phyloP scores from a whole-genome alignment of 1,139 yeast genomes.

The Trichomonascaceae sp. region DNA sequence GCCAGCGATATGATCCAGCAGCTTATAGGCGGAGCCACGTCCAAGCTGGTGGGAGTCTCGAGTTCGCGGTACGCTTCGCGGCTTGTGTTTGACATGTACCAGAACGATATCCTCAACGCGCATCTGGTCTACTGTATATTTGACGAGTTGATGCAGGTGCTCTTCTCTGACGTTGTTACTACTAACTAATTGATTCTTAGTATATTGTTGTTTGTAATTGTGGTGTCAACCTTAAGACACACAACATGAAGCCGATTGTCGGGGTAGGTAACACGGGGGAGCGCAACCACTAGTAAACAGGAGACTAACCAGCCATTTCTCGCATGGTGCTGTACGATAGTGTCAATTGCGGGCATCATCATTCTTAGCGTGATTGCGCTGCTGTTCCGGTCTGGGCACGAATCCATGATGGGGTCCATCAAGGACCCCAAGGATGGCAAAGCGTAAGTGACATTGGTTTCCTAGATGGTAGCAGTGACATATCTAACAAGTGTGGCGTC shows the following conservation, averaged over 20 bases:
- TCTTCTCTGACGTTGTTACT: slow-evolving; percentile 22
- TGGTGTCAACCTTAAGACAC: no score
- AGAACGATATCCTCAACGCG: slow-evolving; percentile 57
- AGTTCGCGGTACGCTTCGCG: slow-evolving; percentile 53
- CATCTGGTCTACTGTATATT: slow-evolving; percentile 48
- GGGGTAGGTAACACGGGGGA: slow-evolving; percentile 19
- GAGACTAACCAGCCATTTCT: slow-evolving; percentile 41
- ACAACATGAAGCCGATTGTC: slow-evolving; percentile 26
- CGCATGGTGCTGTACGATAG: slow-evolving; percentile 91
- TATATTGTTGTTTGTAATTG: no score
- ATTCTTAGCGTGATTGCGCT: slow-evolving; percentile 76
- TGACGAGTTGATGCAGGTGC: slow-evolving; percentile 34
- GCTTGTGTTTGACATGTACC: slow-evolving; percentile 52
- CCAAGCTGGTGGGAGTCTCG: slow-evolving; percentile 61
- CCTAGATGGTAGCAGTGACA: neutral
- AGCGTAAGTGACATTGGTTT: slow-evolving; percentile 35
- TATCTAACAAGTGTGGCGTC: slow-evolving; percentile 47
- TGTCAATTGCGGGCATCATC: slow-evolving; percentile 83
- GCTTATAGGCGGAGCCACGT: slow-evolving; percentile 50
- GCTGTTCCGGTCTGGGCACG: slow-evolving; percentile 69
- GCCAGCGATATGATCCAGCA: slow-evolving; percentile 44
- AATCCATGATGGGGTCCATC: slow-evolving; percentile 84
- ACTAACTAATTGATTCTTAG: neutral
- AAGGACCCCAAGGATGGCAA: slow-evolving; percentile 86
- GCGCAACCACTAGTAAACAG: neutral